Percentiles rank a stretch among this genome's conserved stretches.
Conservation (phyloP, 805 yeast genomes). For the Saccharomycopsis babjevae region DNA sequence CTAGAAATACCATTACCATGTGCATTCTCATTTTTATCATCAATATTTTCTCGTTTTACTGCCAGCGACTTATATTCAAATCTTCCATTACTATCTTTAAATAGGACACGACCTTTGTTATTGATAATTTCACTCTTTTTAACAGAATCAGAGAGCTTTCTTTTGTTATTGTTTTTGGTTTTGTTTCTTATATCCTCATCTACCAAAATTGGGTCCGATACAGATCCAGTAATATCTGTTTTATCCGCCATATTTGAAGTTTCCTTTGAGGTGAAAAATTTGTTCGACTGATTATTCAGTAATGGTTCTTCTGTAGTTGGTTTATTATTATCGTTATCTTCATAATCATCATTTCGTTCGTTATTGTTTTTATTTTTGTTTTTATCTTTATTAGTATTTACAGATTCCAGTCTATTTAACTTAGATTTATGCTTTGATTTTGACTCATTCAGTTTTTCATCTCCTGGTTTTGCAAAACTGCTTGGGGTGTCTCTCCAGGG, state of each 20-base stretch:
- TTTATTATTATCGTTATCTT: neutral
- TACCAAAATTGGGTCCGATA: constrained; percentile 10
- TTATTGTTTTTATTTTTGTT: no score
- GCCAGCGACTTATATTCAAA: constrained; percentile 12
- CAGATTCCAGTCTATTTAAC: neutral
- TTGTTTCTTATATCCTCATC: constrained; percentile 6
- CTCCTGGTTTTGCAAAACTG: neutral
- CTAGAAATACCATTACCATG: neutral
- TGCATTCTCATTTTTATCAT: neutral
- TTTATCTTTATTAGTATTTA: neutral
- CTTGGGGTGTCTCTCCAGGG: neutral
- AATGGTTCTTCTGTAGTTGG: neutral
- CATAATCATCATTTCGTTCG: neutral
- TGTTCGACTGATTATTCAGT: neutral
- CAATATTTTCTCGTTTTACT: neutral
- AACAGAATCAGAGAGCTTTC: neutral
- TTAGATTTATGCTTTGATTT: neutral
- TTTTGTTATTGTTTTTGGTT: neutral
- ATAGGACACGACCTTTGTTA: neutral
- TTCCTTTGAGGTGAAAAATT: neutral
- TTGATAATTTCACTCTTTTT: constrained; percentile 1
- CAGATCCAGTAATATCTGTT: neutral
- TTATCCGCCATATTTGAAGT: neutral
- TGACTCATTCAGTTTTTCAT: neutral
- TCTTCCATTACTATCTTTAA: neutral